These are phyloP conservation scores for Cytauxzoon felis DNA, from an alignment of 169 alveolate species.

Conservation along the genomic window DNA sequence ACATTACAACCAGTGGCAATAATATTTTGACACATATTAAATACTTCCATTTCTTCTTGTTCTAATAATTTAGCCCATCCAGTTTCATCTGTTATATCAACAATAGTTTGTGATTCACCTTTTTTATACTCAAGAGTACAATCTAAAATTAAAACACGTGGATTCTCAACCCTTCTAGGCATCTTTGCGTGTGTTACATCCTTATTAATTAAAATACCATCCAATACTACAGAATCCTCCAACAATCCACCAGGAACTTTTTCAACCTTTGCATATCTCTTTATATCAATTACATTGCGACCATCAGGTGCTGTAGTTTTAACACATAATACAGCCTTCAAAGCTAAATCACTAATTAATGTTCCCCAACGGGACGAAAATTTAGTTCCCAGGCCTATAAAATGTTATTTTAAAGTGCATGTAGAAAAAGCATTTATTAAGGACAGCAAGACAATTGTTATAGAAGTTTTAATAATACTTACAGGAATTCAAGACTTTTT, in stretches of 20 bases:
- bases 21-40: slow-evolving; percentile 93
- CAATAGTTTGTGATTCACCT: slow-evolving; percentile 96
- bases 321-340: slow-evolving; percentile 87
- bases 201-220: slow-evolving; percentile 96
- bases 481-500: slow-evolving; percentile 77
- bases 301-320: slow-evolving; percentile 79
- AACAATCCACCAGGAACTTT: slow-evolving; percentile 99
- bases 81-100: slow-evolving; percentile 94
- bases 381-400: slow-evolving; percentile 83
- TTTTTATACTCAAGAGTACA: slow-evolving; percentile 98
- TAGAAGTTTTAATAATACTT: background rate
- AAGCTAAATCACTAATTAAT: slow-evolving; percentile 88
- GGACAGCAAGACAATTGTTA: background rate
- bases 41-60: slow-evolving; percentile 96
- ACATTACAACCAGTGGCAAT: slow-evolving; percentile 92
- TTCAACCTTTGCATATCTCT: slow-evolving; percentile 95
- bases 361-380: slow-evolving; percentile 93
- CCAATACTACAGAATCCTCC: slow-evolving; percentile 92
- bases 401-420: background rate
- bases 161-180: slow-evolving; percentile 92
- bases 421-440: background rate
- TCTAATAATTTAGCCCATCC: slow-evolving; percentile 91
- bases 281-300: slow-evolving; percentile 89
- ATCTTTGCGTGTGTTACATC: slow-evolving; percentile 98
- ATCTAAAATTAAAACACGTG: slow-evolving; percentile 93